Evolutionary conservation across 2,329 filamentous ascomycete genomes (phyloP).

Genomic region (Hirsutella minnesotensis): DNA sequence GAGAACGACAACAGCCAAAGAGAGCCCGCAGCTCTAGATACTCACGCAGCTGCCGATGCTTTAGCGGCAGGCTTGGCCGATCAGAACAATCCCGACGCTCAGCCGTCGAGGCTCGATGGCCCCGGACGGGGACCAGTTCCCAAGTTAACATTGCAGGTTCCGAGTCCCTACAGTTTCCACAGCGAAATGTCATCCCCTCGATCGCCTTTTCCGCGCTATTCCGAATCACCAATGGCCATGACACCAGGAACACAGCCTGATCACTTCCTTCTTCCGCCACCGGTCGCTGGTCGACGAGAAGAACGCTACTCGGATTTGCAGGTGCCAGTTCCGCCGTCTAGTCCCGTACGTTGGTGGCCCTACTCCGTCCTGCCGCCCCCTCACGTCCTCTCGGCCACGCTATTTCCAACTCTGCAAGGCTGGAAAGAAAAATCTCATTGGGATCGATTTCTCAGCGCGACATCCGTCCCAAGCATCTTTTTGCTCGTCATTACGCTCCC

Average conservation of each 20-base stretch:
- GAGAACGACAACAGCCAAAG: constrained; percentile 12
- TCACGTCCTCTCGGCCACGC: constrained; percentile 54
- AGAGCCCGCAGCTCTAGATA: constrained; percentile 16
- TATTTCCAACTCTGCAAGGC: constrained; percentile 78
- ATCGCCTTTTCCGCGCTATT: constrained; percentile 58
- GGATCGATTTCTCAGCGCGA: constrained; percentile 69
- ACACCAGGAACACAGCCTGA: constrained; percentile 33
- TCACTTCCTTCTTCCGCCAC: constrained; percentile 42
- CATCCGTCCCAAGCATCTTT: constrained; percentile 85
- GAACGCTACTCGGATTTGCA: constrained; percentile 35
- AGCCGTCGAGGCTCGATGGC: not conserved
- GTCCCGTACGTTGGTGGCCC: constrained; percentile 67
- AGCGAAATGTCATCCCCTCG: constrained; percentile 36
- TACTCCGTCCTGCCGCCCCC: constrained; percentile 62
- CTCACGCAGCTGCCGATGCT: constrained; percentile 26
- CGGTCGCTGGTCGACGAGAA: constrained; percentile 24
- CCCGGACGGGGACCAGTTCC: constrained; percentile 5
- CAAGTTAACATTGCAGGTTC: constrained; percentile 33
- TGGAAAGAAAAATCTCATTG: constrained; percentile 77
- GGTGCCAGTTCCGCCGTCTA: constrained; percentile 23
- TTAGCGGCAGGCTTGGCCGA: constrained; percentile 27
- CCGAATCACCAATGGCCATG: constrained; percentile 41
- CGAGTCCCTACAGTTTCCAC: constrained; percentile 27
- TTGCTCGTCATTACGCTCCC: constrained; percentile 82
- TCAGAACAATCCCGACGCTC: constrained; percentile 6